Evolutionary conservation across 176 grass and related monocot genomes (phyloP).

Genomic region (Chloris gayana): DNA sequence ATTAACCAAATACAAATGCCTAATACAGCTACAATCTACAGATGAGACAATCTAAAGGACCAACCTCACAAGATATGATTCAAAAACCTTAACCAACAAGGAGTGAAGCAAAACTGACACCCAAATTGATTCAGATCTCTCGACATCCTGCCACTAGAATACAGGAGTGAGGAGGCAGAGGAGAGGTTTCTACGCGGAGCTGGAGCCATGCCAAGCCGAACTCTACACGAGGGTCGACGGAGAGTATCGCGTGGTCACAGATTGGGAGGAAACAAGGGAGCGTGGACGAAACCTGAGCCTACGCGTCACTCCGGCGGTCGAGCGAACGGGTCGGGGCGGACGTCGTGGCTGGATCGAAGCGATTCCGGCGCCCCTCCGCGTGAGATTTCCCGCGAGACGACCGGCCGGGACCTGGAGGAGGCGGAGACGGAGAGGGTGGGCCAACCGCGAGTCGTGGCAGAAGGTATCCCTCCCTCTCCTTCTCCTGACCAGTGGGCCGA

Average conservation of each 20-base stretch:
- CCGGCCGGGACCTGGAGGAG: not conserved
- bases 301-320: not conserved
- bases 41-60: not conserved
- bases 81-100: constrained; percentile 7
- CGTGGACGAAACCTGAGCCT: constrained; percentile 16
- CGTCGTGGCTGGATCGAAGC: constrained; percentile 4
- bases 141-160: not conserved
- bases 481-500: not conserved
- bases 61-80: not conserved
- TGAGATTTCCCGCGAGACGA: constrained; percentile 28
- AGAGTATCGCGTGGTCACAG: not conserved
- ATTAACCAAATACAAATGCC: not conserved
- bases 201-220: not conserved
- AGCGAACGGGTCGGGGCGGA: not conserved
- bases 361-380: constrained; percentile 10
- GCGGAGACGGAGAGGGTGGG: not conserved
- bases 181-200: not conserved
- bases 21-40: no score
- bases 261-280: not conserved
- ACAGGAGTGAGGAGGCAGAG: not conserved
- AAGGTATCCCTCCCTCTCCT: not conserved
- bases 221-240: not conserved
- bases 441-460: constrained; percentile 12
- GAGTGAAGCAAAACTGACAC: not conserved
- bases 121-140: not conserved